Conservation (phyloP, 2,329 filamentous ascomycete genomes). For the Beauveria caledonica region DNA sequence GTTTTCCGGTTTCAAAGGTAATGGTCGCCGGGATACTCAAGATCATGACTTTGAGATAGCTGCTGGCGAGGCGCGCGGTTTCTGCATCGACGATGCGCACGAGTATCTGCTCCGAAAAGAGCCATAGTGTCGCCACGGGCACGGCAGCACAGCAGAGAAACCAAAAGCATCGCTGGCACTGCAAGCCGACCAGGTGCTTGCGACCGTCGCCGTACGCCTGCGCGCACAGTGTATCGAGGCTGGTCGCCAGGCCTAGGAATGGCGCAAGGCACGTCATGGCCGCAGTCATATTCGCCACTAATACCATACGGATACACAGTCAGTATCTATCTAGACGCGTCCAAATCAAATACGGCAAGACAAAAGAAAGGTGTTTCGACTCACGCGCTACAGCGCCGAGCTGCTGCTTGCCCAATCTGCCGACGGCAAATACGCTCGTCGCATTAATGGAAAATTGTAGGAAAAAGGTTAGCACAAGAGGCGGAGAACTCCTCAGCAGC, state of each 20-base stretch:
- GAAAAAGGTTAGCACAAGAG: constrained; percentile 63
- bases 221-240: constrained; percentile 83
- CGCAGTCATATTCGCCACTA: constrained; percentile 61
- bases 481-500: constrained; percentile 60
- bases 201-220: constrained; percentile 90
- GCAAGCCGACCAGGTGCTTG: constrained; percentile 77
- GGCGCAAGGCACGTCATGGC: constrained; percentile 72
- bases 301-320: background rate
- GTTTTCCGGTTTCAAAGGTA: constrained; percentile 68
- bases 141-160: constrained; percentile 66
- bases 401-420: constrained; percentile 60
- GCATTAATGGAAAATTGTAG: constrained; percentile 79
- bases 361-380: constrained; percentile 10
- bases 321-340: background rate
- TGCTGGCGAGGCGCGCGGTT: constrained; percentile 59
- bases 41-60: constrained; percentile 65
- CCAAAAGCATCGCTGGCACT: constrained; percentile 72
- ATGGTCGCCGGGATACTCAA: constrained; percentile 70
- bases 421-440: constrained; percentile 70
- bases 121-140: constrained; percentile 67
- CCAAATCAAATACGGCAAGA: background rate
- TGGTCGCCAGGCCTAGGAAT: constrained; percentile 77
- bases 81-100: constrained; percentile 41
- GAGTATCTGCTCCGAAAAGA: constrained; percentile 59
- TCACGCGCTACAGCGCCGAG: constrained; percentile 36